A percentile compares a stretch with the other conserved stretches of the same genome.
These are phyloP conservation scores for Glycyrrhiza uralensis DNA, from an alignment of 306 rosid species.

Conservation along the genomic window DNA sequence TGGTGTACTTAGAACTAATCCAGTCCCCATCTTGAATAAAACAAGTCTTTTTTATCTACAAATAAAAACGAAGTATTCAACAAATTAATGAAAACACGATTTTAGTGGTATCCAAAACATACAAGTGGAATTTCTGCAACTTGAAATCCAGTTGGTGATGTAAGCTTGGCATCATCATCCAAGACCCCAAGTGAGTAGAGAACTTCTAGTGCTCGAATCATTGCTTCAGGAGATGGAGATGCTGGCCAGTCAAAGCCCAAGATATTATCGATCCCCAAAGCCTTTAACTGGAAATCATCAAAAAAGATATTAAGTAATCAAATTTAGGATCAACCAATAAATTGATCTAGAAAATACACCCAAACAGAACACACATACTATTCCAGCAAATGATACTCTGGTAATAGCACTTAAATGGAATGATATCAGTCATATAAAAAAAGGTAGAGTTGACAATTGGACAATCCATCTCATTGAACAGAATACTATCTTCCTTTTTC, in stretches of 20 bases:
- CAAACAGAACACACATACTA: neutral
- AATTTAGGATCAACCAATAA: slow-evolving; percentile 21
- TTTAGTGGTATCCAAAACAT: slow-evolving; percentile 29
- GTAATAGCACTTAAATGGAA: neutral
- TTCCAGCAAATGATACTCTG: neutral
- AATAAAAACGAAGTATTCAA: slow-evolving; percentile 17
- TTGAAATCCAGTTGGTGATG: slow-evolving; percentile 93
- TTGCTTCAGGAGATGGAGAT: slow-evolving; percentile 93
- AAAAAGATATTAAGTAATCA: slow-evolving; percentile 17
- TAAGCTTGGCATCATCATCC: slow-evolving; percentile 93
- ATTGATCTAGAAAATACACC: neutral
- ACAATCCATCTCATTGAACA: neutral
- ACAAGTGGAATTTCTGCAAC: slow-evolving; percentile 96
- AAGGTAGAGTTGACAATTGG: neutral
- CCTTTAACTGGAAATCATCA: slow-evolving; percentile 63
- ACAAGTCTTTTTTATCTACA: neutral
- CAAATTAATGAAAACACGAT: slow-evolving; percentile 22
- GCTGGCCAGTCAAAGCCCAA: slow-evolving; percentile 98
- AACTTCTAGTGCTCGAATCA: slow-evolving; percentile 91
- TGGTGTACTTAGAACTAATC: slow-evolving; percentile 4
- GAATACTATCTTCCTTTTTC: neutral
- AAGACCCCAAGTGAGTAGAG: slow-evolving; percentile 85
- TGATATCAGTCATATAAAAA: neutral
- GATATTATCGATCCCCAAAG: slow-evolving; percentile 92
- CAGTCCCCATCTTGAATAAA: neutral